phyloP scores from a whole-genome alignment of 371 early-diverging fungal species.

The Apophysomyces variabilis region DNA sequence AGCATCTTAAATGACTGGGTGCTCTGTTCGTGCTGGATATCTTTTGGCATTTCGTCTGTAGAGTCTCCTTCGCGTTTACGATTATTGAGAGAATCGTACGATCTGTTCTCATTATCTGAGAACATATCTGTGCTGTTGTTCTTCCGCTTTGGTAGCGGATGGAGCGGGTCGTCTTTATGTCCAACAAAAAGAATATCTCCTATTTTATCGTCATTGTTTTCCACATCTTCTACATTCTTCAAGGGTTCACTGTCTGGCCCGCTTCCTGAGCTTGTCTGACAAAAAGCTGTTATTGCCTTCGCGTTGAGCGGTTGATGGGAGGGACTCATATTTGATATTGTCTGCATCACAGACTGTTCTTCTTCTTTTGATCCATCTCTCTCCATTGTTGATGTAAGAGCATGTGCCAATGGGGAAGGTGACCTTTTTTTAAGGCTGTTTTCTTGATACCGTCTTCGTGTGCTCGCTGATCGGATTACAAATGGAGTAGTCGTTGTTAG shows the following conservation, averaged over 20 bases:
- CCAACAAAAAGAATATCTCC: neutral
- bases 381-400: neutral
- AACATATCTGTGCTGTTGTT: no score
- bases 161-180: neutral
- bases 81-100: neutral
- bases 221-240: neutral
- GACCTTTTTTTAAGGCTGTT: neutral
- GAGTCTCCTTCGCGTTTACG: neutral
- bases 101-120: neutral
- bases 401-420: constrained; percentile 8
- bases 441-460: constrained; percentile 1
- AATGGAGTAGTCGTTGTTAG: neutral
- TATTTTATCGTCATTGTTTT: neutral
- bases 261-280: neutral
- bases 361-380: neutral
- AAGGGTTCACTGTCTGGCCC: neutral
- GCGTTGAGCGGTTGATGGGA: neutral
- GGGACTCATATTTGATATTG: no score
- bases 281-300: neutral
- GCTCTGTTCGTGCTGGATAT: neutral
- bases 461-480: neutral
- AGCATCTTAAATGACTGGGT: neutral
- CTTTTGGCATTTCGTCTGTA: neutral
- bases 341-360: no score
- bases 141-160: no score